These are phyloP conservation scores for Fraxinus pennsylvanica DNA, from an alignment of 257 asterid genomes.

Conservation along the genomic window DNA sequence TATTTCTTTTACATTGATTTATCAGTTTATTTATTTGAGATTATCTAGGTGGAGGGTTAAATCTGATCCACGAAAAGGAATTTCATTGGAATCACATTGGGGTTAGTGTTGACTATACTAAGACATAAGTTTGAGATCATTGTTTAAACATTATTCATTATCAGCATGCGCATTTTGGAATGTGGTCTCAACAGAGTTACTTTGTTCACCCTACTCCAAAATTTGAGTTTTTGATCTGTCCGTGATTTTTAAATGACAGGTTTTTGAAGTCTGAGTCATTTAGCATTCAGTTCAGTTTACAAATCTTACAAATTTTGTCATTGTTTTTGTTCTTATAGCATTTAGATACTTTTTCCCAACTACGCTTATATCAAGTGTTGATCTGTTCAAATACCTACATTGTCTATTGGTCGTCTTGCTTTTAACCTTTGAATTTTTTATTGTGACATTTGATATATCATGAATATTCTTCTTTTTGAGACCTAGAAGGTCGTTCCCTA, in stretches of 20 bases:
- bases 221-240: background rate
- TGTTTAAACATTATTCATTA: background rate
- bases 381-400: background rate
- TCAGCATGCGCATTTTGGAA: background rate
- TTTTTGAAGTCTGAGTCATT: background rate
- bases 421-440: background rate
- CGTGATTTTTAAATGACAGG: background rate
- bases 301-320: background rate
- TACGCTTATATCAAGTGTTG: background rate
- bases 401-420: background rate
- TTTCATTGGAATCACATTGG: background rate
- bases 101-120: background rate
- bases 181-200: background rate
- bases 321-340: background rate
- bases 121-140: background rate
- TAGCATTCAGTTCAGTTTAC: background rate
- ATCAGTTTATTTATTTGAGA: background rate
- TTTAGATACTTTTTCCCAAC: background rate
- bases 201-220: background rate
- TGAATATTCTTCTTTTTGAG: background rate
- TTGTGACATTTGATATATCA: background rate
- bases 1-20: background rate
- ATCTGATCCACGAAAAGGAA: background rate
- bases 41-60: background rate
- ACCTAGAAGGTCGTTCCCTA: background rate